Percentiles rank a stretch among this genome's conserved stretches.
Conservation (phyloP, 768 basidiomycete genomes). For the Agrocybe pediades region DNA sequence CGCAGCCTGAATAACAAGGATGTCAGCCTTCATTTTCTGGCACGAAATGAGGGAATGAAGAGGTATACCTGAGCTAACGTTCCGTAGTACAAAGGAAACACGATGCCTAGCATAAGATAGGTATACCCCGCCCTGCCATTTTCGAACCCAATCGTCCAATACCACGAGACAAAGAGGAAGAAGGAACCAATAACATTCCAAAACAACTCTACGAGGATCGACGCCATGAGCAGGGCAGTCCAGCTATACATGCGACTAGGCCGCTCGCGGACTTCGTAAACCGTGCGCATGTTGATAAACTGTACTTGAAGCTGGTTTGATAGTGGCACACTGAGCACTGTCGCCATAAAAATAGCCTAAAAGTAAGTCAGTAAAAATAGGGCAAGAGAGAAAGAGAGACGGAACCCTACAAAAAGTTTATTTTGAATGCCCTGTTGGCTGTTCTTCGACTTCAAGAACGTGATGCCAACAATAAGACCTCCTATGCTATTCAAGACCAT, state of each 20-base stretch:
- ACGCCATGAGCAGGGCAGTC: conserved; percentile 57
- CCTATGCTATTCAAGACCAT: conserved; percentile 52
- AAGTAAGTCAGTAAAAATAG: not conserved
- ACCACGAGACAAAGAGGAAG: conserved; percentile 69
- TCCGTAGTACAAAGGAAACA: conserved; percentile 21
- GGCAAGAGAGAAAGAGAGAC: conserved; percentile 9
- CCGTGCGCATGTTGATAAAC: conserved; percentile 56
- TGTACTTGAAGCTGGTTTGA: conserved; percentile 66
- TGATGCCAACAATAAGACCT: conserved; percentile 63
- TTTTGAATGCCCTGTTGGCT: conserved; percentile 62
- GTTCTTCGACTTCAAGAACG: conserved; percentile 59
- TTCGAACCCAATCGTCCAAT: conserved; percentile 67
- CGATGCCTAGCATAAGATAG: conserved; percentile 52
- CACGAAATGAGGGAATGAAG: conserved; percentile 25
- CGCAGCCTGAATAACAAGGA: conserved; percentile 38
- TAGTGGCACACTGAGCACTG: conserved; percentile 52
- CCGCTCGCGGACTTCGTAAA: conserved; percentile 72
- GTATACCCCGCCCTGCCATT: conserved; percentile 58
- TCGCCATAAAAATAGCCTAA: conserved; percentile 58
- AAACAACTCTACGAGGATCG: conserved; percentile 58
- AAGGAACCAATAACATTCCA: conserved; percentile 63
- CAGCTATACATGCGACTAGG: conserved; percentile 68
- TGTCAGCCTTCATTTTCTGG: conserved; percentile 1
- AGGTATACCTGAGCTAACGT: conserved; percentile 23
- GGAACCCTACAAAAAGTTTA: conserved; percentile 56